Conservation (phyloP, 805 yeast genomes). For the Metschnikowia cerradonensis region DNA sequence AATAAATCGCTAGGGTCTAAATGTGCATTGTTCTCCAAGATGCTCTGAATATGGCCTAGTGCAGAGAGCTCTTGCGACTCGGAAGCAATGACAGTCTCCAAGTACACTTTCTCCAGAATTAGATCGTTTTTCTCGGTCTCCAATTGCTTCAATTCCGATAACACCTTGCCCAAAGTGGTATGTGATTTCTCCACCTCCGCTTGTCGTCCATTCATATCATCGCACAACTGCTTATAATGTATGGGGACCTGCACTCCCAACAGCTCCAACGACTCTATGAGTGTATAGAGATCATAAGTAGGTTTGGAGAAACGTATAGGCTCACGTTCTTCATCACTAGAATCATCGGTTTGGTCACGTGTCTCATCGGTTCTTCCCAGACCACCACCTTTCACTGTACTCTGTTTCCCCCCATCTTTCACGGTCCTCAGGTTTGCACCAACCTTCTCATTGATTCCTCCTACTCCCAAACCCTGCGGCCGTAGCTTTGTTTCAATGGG, state of each 20-base stretch:
- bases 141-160: conserved; percentile 16
- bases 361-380: background rate
- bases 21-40: background rate
- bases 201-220: conserved; percentile 12
- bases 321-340: background rate
- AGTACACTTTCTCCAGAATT: conserved; percentile 5
- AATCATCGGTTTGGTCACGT: background rate
- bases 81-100: background rate
- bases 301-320: conserved; percentile 8
- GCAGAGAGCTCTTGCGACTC: conserved; percentile 3
- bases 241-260: conserved; percentile 35
- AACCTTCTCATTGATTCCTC: conserved; percentile 47
- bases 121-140: conserved; percentile 4
- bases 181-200: conserved; percentile 14
- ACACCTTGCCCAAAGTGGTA: conserved; percentile 13
- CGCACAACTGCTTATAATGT: conserved; percentile 32
- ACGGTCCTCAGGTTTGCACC: background rate
- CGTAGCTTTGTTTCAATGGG: conserved; percentile 73
- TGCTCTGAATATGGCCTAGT: background rate
- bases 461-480: conserved; percentile 71
- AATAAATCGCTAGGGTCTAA: background rate
- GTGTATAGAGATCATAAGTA: conserved; percentile 26
- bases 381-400: no score
- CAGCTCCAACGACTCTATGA: conserved; percentile 35
- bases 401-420: no score